Conservation (phyloP, 441 rosid species). For the Aleurites moluccanus region DNA sequence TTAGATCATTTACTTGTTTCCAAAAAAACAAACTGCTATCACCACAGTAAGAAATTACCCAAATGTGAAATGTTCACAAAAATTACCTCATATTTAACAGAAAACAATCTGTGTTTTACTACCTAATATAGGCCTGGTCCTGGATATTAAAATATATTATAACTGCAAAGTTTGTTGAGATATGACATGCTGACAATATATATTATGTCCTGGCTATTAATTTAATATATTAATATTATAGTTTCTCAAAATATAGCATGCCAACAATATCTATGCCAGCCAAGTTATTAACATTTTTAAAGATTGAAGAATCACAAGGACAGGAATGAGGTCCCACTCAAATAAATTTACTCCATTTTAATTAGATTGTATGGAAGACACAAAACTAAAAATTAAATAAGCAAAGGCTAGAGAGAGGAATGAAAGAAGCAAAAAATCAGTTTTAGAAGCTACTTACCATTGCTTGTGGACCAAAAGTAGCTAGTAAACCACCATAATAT, state of each 20-base stretch:
- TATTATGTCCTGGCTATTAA: not conserved
- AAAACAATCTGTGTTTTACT: not conserved
- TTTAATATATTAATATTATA: not conserved
- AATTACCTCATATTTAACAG: not conserved
- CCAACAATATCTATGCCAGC: not conserved
- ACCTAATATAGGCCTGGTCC: not conserved
- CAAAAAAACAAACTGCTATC: not conserved
- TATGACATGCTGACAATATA: not conserved
- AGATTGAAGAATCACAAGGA: not conserved
- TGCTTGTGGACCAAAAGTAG: constrained; percentile 51
- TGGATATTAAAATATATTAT: not conserved
- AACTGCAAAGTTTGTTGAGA: not conserved
- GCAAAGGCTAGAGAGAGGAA: not conserved
- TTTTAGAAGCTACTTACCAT: constrained; percentile 35
- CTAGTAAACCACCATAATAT: constrained; percentile 42
- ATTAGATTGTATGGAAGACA: not conserved
- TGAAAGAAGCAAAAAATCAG: not conserved
- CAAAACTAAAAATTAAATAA: not conserved
- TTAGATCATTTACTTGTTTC: not conserved
- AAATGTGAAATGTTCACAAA: not conserved
- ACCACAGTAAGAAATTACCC: not conserved
- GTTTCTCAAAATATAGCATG: not conserved
- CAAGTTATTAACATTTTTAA: not conserved
- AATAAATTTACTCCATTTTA: not conserved
- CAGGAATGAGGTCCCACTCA: not conserved